These are phyloP conservation scores for Tetrahymena thermophila DNA, from an alignment of 73 alveolate genomes.

Conservation along the genomic window DNA sequence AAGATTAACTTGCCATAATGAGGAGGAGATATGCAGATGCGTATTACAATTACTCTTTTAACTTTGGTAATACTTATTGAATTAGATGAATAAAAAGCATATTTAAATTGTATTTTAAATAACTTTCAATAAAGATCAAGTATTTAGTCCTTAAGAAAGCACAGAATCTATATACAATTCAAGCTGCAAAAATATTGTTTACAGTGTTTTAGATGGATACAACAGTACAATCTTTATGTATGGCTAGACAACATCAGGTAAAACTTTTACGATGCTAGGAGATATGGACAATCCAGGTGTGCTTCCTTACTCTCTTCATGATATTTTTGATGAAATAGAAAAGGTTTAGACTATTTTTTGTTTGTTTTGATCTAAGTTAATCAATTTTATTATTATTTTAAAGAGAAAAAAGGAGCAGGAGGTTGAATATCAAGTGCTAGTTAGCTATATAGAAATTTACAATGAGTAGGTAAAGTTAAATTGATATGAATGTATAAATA, in stretches of 20 bases:
- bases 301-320: slow-evolving; percentile 54
- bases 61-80: background rate
- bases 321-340: slow-evolving; percentile 35
- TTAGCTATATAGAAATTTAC: slow-evolving; percentile 67
- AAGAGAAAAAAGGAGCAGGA: background rate
- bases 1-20: background rate
- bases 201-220: slow-evolving; percentile 55
- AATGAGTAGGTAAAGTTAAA: slow-evolving; percentile 41
- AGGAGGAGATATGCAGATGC: slow-evolving; percentile 44
- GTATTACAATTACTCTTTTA: slow-evolving; percentile 12
- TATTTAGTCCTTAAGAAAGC: slow-evolving; percentile 29
- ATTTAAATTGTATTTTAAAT: background rate
- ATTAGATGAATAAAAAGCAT: background rate
- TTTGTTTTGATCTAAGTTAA: background rate
- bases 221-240: slow-evolving; percentile 72
- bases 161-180: slow-evolving; percentile 47
- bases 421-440: slow-evolving; percentile 44
- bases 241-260: slow-evolving; percentile 84
- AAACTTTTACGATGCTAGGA: slow-evolving; percentile 79
- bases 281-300: slow-evolving; percentile 58
- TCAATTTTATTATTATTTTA: background rate
- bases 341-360: background rate
- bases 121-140: slow-evolving; percentile 41
- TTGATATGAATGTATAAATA: background rate
- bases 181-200: slow-evolving; percentile 42